Conservation (phyloP, 768 basidiomycete genomes). For the Pisolithus marmoratus region DNA sequence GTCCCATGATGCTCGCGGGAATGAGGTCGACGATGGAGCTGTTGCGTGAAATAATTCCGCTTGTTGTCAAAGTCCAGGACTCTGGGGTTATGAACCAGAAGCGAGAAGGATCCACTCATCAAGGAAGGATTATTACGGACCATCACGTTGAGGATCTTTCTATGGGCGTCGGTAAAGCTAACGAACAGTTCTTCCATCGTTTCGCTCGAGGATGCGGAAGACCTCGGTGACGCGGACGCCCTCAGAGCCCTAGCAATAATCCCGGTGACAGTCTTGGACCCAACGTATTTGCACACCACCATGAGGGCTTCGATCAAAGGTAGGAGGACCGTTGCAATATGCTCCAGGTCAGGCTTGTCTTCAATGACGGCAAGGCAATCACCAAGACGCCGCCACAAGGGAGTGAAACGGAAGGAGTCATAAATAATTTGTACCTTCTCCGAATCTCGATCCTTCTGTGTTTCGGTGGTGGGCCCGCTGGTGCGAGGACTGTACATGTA, state of each 20-base stretch:
- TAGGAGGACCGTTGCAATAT: conserved; percentile 87
- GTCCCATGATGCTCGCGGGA: conserved; percentile 77
- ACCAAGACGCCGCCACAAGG: conserved; percentile 86
- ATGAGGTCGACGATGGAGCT: conserved; percentile 79
- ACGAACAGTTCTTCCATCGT: conserved; percentile 90
- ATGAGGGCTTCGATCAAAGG: conserved; percentile 95
- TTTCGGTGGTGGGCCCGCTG: conserved; percentile 34
- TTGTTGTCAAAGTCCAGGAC: conserved; percentile 99
- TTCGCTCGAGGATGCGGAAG: conserved; percentile 63
- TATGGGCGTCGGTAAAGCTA: conserved; percentile 86
- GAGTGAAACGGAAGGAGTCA: conserved; percentile 84
- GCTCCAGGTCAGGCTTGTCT: conserved; percentile 71
- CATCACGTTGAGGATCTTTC: conserved; percentile 93
- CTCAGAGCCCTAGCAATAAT: conserved; percentile 47
- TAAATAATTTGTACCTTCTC: conserved; percentile 88
- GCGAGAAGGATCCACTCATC: conserved; percentile 97
- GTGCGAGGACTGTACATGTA: conserved; percentile 81
- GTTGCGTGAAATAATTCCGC: conserved; percentile 91
- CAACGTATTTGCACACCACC: conserved; percentile 97
- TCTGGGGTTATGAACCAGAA: conserved; percentile 91
- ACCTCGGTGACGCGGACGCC: conserved; percentile 62
- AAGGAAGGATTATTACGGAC: conserved; percentile 97
- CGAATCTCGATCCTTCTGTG: conserved; percentile 46
- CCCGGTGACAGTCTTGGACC: conserved; percentile 49
- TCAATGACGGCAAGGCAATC: conserved; percentile 83